These are phyloP conservation scores for Plantago lanceolata DNA, from an alignment of 305 asterid species.

Conservation along the genomic window DNA sequence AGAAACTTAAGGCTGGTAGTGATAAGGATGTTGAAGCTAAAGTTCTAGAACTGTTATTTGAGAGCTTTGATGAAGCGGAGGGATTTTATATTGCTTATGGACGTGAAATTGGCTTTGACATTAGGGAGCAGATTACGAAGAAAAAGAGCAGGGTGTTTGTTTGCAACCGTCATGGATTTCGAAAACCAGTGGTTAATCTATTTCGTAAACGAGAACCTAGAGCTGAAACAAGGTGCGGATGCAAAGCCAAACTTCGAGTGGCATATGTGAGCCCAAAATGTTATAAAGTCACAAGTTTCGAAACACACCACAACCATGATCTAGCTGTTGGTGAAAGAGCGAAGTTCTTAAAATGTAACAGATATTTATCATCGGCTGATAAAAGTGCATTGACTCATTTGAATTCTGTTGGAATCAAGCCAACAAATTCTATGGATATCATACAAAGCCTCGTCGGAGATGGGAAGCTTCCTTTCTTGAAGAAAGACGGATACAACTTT, in stretches of 20 bases:
- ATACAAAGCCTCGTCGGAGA: neutral
- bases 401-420: neutral
- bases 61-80: neutral
- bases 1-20: neutral
- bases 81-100: neutral
- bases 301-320: neutral
- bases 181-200: neutral
- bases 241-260: neutral
- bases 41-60: neutral
- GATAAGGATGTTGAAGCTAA: neutral
- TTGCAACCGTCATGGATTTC: neutral
- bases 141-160: neutral
- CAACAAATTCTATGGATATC: neutral
- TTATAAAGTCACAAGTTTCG: neutral
- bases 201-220: neutral
- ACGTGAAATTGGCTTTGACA: neutral
- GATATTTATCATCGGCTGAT: neutral
- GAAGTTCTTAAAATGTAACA: neutral
- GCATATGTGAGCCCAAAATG: neutral
- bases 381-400: neutral
- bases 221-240: neutral
- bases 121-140: neutral
- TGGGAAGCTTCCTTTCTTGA: neutral
- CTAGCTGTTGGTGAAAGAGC: neutral
- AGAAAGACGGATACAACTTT: neutral